phyloP scores from a whole-genome alignment of 257 asterid species.

The Solanum medicagineum region DNA sequence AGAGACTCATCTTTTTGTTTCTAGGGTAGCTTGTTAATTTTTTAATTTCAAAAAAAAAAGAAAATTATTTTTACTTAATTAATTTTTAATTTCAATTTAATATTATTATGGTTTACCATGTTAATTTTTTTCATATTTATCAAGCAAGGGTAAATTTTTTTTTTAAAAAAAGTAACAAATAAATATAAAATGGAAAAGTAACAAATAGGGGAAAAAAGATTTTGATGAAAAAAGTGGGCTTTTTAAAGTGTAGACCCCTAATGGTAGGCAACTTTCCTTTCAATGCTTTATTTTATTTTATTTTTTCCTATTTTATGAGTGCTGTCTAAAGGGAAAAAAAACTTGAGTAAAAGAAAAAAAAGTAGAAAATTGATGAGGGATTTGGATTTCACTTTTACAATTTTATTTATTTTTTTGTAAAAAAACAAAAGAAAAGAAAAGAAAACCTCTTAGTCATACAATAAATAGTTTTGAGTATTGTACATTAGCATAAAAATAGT shows the following conservation, averaged over 20 bases:
- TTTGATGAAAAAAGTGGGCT: conserved; percentile 22
- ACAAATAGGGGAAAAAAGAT: neutral
- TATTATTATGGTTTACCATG: no score
- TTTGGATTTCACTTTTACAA: conserved; percentile 13
- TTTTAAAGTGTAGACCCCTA: conserved; percentile 28
- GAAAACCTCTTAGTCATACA: neutral
- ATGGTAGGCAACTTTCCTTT: conserved; percentile 38
- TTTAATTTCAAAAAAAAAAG: no score
- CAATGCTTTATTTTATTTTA: neutral
- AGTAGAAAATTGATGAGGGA: conserved; percentile 29
- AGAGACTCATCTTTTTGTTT: conserved; percentile 2
- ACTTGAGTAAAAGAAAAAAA: conserved; percentile 12
- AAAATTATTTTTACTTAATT: no score
- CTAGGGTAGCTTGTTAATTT: neutral
- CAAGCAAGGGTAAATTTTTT: no score
- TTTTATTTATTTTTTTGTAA: neutral
- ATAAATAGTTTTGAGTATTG: neutral
- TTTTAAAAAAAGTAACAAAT: no score
- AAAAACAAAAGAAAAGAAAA: neutral
- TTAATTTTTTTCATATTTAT: no score
- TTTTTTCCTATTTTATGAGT: conserved; percentile 18
- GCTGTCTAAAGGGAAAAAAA: conserved; percentile 16
- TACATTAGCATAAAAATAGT: neutral
- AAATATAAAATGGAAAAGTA: neutral
- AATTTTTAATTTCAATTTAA: no score